Evolutionary conservation across 208 protist genomes (phyloP).

Genomic region (Histomonas meleagridis): DNA sequence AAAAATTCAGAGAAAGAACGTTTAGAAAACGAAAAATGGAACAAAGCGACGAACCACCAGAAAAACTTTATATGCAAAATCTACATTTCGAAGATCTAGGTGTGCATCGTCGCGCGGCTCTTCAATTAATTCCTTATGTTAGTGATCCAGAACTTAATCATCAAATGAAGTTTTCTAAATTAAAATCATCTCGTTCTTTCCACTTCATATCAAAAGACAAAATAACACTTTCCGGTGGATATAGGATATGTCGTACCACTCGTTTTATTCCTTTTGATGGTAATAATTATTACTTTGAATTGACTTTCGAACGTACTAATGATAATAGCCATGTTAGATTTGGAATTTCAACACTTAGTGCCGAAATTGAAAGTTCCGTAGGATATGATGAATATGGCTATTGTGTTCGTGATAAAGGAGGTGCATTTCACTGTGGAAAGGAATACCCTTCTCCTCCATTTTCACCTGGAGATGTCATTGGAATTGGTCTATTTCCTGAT

Average conservation of each 20-base stretch:
- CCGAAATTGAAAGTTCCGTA: neutral
- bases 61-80: too few relatives aligned
- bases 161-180: neutral
- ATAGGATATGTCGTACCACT: neutral
- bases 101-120: neutral
- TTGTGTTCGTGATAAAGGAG: neutral
- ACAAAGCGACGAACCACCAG: too few relatives aligned
- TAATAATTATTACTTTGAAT: neutral
- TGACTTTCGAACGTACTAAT: neutral
- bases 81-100: neutral
- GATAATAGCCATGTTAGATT: neutral
- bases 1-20: too few relatives aligned
- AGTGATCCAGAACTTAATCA: neutral
- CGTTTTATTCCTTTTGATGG: neutral
- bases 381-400: constrained; percentile 1
- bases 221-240: neutral
- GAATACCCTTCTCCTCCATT: neutral
- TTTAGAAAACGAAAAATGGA: too few relatives aligned
- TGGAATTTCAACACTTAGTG: neutral
- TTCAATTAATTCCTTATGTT: neutral
- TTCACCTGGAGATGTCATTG: neutral
- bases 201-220: neutral
- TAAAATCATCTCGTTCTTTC: neutral
- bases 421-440: neutral
- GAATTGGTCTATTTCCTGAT: neutral